These are phyloP conservation scores for Saitozyma podzolica DNA, from an alignment of 768 basidiomycete species.

Conservation along the genomic window DNA sequence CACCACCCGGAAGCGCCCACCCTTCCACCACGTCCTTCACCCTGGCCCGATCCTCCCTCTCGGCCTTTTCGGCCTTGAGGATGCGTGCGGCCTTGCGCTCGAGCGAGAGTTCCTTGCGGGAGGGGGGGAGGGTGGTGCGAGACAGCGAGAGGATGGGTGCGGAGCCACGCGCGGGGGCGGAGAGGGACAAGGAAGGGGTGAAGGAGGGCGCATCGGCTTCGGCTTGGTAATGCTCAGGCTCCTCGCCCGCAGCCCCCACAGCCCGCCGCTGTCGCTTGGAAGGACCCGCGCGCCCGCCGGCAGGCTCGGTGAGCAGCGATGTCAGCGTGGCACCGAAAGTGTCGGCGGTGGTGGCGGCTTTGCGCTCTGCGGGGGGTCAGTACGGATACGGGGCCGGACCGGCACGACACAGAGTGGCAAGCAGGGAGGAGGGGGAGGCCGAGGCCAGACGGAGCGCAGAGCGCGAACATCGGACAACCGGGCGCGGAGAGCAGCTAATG, in stretches of 20 bases:
- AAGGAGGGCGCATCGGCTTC: conserved; percentile 14
- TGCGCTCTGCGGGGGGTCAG: conserved; percentile 38
- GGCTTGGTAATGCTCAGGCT: conserved; percentile 7
- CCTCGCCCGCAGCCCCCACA: conserved; percentile 12
- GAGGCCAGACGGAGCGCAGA: too few species aligned
- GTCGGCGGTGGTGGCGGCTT: conserved; percentile 48
- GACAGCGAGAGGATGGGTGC: conserved; percentile 50
- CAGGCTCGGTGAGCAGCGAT: conserved; percentile 39
- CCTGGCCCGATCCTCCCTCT: conserved; percentile 52
- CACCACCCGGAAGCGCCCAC: conserved; percentile 39
- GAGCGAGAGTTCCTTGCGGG: conserved; percentile 30
- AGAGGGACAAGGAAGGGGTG: conserved; percentile 5
- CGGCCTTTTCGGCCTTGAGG: conserved; percentile 44
- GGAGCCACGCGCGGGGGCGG: conserved; percentile 4
- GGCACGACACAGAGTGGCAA: neutral
- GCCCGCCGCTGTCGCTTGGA: conserved; percentile 5
- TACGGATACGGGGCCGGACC: neutral
- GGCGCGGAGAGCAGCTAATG: too few species aligned
- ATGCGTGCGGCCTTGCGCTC: conserved; percentile 44
- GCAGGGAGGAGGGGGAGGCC: too few species aligned
- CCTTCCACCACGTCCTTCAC: conserved; percentile 52
- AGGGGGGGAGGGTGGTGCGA: conserved; percentile 38
- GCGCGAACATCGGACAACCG: too few species aligned
- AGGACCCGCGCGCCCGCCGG: neutral
- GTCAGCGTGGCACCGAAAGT: conserved; percentile 52